These are phyloP conservation scores for Marchantia paleacea DNA, from an alignment of 225 moss, liverwort and hornwort genomes.

Conservation along the genomic window DNA sequence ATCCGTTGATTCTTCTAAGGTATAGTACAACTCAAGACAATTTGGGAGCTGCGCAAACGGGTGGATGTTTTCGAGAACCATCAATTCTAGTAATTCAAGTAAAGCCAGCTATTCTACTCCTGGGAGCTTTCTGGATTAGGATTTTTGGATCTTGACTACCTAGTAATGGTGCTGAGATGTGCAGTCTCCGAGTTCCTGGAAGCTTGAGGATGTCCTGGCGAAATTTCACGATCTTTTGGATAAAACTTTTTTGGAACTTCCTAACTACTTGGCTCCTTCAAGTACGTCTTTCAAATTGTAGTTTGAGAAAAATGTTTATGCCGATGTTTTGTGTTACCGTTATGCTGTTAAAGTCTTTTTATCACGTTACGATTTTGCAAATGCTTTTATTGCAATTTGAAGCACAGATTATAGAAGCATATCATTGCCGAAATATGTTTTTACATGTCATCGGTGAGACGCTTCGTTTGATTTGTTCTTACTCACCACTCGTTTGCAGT, in stretches of 20 bases:
- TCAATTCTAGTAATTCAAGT: background rate
- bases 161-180: background rate
- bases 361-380: background rate
- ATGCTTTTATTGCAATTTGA: background rate
- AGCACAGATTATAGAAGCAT: background rate
- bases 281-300: constrained; percentile 16
- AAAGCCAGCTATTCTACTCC: too few relatives aligned
- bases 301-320: background rate
- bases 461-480: background rate
- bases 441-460: background rate
- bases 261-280: constrained; percentile 34
- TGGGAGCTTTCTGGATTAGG: too few relatives aligned
- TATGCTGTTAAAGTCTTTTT: background rate
- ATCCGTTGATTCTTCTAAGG: constrained; percentile 67
- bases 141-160: too few relatives aligned
- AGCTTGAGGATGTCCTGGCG: constrained; percentile 50
- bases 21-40: constrained; percentile 1
- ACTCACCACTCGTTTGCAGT: constrained; percentile 24
- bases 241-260: constrained; percentile 45
- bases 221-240: constrained; percentile 65
- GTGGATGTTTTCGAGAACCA: background rate
- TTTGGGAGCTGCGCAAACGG: background rate
- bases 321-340: background rate
- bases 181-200: constrained; percentile 68
- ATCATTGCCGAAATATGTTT: background rate